phyloP scores from a whole-genome alignment of 225 moss, liverwort and hornwort genomes.

The Bryoerythrophyllum caledonicum region DNA sequence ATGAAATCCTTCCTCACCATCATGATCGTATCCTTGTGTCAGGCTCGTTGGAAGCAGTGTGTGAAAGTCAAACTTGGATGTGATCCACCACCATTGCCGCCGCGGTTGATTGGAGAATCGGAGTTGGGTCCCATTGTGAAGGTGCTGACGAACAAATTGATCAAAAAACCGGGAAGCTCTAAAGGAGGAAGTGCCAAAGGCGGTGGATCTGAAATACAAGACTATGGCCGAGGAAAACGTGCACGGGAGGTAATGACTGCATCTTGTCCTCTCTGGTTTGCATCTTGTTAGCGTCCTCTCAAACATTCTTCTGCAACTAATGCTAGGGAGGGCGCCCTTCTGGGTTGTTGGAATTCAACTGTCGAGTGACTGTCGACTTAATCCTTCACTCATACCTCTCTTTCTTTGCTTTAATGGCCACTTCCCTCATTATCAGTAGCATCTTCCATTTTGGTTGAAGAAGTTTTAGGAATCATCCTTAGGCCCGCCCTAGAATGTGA shows the following conservation, averaged over 20 bases:
- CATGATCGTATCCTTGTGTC: slow-evolving; percentile 26
- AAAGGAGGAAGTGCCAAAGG: slow-evolving; percentile 58
- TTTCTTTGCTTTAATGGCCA: no score
- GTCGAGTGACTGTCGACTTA: no score
- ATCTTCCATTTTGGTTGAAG: no score
- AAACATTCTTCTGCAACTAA: neutral
- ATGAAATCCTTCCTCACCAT: neutral
- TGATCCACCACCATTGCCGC: slow-evolving; percentile 69
- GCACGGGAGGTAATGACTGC: slow-evolving; percentile 69
- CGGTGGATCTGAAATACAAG: slow-evolving; percentile 61
- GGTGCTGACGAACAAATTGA: slow-evolving; percentile 72
- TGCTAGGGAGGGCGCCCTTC: no score
- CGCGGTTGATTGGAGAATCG: slow-evolving; percentile 84
- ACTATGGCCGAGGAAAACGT: slow-evolving; percentile 96
- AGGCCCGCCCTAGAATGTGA: no score
- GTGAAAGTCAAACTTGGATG: slow-evolving; percentile 65
- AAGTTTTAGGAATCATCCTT: no score
- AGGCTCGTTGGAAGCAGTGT: slow-evolving; percentile 84
- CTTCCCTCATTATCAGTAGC: no score
- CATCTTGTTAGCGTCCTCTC: neutral
- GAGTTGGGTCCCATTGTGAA: slow-evolving; percentile 82
- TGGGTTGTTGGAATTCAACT: no score
- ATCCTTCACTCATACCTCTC: no score
- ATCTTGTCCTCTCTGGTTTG: neutral
- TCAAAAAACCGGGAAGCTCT: slow-evolving; percentile 60